Evolutionary conservation across 805 yeast species (phyloP), one percentile per base, ranked within the genome.

Genomic region (Kuraishia hungarica): DNA sequence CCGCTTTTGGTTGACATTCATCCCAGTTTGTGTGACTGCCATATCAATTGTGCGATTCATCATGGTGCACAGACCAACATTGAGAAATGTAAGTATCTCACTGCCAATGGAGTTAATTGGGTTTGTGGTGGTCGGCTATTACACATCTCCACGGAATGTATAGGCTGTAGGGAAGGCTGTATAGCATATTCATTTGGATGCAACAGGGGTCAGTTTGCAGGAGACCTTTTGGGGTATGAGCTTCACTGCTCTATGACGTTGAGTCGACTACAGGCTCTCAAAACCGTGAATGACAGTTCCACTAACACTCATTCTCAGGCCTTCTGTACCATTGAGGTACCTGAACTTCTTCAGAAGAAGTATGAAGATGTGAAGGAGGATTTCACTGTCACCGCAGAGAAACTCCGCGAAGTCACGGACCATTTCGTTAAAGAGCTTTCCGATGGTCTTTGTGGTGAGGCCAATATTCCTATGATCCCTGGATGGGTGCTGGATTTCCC

Each of bases 401-500:
- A 77, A 60, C 80, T 93, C 67, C 76, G 77, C 62, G 71, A 76
- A 57, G 83, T 93, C 71, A 83, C 89, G 53, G 78, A 80, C 51
- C 96, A 86, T 67, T 93, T 93, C 71, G 80, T 86, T 54, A 57
- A 69, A 24, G 98, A 93, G 73, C 81, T 93, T 64, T 82, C 84
- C 60, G 87, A 87, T 70, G 97, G 97, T 58, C 78, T 87, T 61
- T 77, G 85, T 57, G 78, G 80, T 66, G 71, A 77, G 56, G 96
- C 94, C 57, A 86, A 86, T 70, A 89, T 90, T 66, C 98, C 99
- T 58, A 93, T 93, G 98, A 91, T 87, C 67, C 96, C 96, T 51
- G 89, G 96, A 59, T 93, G 97, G 97, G 97, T 93, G 55, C 76
- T 91, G 79, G 96, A 87, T 66, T 87, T 77, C 76, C 97, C 98